These are phyloP conservation scores for Hymenochaete sp. DNA, from an alignment of 1,284 basidiomycete genomes.

Conservation along the genomic window DNA sequence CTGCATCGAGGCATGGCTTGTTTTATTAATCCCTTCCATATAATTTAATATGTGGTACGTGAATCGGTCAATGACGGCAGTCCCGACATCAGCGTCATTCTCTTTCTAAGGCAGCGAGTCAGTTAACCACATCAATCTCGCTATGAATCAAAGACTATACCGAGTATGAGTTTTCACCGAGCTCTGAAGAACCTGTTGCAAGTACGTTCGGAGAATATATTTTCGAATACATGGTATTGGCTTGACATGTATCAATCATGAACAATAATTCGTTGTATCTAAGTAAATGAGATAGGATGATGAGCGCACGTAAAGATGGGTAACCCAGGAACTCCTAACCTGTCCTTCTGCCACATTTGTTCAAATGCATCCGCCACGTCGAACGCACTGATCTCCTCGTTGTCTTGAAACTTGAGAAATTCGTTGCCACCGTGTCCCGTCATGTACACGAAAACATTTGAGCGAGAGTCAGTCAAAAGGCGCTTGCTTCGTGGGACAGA, in stretches of 20 bases:
- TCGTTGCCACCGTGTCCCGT: constrained; percentile 97
- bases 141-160: constrained; percentile 31
- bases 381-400: constrained; percentile 94
- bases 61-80: constrained; percentile 91
- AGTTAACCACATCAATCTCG: constrained; percentile 1
- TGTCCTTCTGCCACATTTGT: constrained; percentile 96
- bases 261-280: constrained; percentile 97
- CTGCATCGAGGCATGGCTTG: constrained; percentile 70
- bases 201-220: constrained; percentile 95
- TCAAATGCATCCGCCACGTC: constrained; percentile 96
- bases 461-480: constrained; percentile 83
- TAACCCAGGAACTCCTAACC: no score
- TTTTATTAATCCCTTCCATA: constrained; percentile 91
- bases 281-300: no score
- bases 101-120: constrained; percentile 53
- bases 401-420: constrained; percentile 98
- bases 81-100: constrained; percentile 88
- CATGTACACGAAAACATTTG: constrained; percentile 96
- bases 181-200: constrained; percentile 81
- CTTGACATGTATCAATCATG: constrained; percentile 98
- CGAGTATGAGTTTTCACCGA: constrained; percentile 93
- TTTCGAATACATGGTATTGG: constrained; percentile 91
- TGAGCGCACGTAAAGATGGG: no score
- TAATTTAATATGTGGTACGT: constrained; percentile 89
- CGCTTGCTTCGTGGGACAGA: constrained; percentile 87